Percentiles rank a stretch among this genome's conserved stretches.
Evolutionary conservation across 495 filamentous ascomycete species (phyloP).

Genomic region (Parachaetomium inaequale): DNA sequence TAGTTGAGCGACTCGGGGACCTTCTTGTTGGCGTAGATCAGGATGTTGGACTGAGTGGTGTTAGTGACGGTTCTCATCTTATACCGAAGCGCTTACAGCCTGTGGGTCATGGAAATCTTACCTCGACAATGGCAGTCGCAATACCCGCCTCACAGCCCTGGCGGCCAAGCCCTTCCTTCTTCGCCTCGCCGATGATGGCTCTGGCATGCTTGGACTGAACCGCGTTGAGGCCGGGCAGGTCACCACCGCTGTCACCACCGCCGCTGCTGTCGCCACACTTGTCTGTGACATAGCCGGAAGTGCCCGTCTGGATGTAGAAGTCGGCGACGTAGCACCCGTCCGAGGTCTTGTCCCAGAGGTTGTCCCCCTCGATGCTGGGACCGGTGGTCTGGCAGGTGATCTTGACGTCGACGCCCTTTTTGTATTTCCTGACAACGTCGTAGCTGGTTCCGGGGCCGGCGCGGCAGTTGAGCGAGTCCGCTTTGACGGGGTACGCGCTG

Average conservation of each 20-base stretch:
- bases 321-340: constrained; percentile 29
- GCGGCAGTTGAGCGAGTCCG: constrained; percentile 20
- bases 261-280: not conserved
- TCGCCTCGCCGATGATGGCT: not conserved
- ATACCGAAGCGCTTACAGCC: too few species aligned
- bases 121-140: constrained; percentile 1
- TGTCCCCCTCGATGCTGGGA: constrained; percentile 18
- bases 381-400: constrained; percentile 26
- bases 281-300: constrained; percentile 8
- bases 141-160: not conserved
- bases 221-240: not conserved
- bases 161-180: not conserved
- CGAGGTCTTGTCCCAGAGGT: constrained; percentile 29
- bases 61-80: not conserved
- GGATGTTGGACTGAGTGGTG: not conserved
- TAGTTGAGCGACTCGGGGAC: constrained; percentile 4
- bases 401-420: constrained; percentile 19
- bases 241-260: not conserved
- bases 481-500: constrained; percentile 18
- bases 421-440: constrained; percentile 17
- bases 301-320: not conserved
- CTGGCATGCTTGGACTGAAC: not conserved
- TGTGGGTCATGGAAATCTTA: not conserved
- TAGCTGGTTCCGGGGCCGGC: constrained; percentile 19
- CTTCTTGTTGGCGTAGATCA: not conserved